phyloP scores from a whole-genome alignment of 1,284 basidiomycete genomes.

The Spongispora temasekensis region DNA sequence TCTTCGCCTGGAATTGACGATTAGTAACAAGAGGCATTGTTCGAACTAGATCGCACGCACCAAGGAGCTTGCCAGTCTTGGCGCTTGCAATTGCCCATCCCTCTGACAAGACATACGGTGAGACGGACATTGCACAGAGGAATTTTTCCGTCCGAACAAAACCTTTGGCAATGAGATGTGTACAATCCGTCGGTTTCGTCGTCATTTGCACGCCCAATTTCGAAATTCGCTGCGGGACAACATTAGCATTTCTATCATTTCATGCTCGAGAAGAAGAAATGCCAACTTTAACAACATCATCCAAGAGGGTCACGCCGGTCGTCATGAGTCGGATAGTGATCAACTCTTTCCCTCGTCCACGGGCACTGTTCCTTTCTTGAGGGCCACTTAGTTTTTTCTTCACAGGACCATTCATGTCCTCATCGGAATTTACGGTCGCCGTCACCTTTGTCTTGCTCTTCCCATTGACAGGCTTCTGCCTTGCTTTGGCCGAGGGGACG shows the following conservation, averaged over 20 bases:
- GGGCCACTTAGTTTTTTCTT: constrained; percentile 10
- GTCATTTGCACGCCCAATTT: constrained; percentile 67
- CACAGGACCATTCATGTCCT: constrained; percentile 14
- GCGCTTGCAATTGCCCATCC: constrained; percentile 69
- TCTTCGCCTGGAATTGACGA: constrained; percentile 53
- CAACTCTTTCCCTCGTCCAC: constrained; percentile 9
- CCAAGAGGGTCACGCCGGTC: constrained; percentile 55
- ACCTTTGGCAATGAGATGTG: constrained; percentile 68
- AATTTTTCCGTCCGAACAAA: constrained; percentile 84
- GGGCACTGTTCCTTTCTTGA: constrained; percentile 12
- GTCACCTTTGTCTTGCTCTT: constrained; percentile 27
- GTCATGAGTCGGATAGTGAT: constrained; percentile 52
- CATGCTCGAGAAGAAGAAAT: background rate
- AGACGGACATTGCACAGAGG: constrained; percentile 65
- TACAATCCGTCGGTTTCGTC: constrained; percentile 64
- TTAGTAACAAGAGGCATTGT: constrained; percentile 2
- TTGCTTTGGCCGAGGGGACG: constrained; percentile 35
- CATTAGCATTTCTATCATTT: background rate
- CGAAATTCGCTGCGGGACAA: constrained; percentile 47
- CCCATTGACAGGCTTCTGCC: constrained; percentile 28
- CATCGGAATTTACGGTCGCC: constrained; percentile 6
- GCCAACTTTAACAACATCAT: constrained; percentile 56
- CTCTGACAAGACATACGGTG: constrained; percentile 61
- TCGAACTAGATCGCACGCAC: constrained; percentile 60
- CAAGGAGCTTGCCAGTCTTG: constrained; percentile 55